phyloP scores from a whole-genome alignment of 805 yeast genomes.

The Pichia exigua region DNA sequence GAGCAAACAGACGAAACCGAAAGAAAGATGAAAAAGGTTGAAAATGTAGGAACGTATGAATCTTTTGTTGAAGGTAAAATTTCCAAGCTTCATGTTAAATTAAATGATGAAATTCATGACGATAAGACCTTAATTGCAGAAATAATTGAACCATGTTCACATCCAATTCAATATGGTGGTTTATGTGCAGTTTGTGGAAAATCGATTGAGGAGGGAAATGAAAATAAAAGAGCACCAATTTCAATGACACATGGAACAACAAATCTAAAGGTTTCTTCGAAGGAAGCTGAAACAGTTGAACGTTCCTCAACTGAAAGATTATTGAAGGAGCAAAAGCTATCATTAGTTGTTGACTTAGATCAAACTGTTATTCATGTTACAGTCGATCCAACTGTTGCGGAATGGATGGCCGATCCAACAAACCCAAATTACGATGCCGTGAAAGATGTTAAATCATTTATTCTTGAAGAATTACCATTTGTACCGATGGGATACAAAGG shows the following conservation, averaged over 20 bases:
- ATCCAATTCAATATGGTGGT: constrained; percentile 90
- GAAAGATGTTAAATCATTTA: constrained; percentile 71
- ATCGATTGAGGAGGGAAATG: constrained; percentile 63
- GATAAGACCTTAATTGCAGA: constrained; percentile 38
- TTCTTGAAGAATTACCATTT: constrained; percentile 67
- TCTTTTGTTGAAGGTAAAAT: constrained; percentile 74
- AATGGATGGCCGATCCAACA: constrained; percentile 82
- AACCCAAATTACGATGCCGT: constrained; percentile 83
- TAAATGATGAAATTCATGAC: constrained; percentile 56
- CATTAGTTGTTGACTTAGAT: constrained; percentile 91
- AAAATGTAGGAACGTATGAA: constrained; percentile 70
- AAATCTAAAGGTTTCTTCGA: constrained; percentile 72
- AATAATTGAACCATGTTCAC: constrained; percentile 79
- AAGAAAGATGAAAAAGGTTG: constrained; percentile 41
- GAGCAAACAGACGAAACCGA: constrained; percentile 33
- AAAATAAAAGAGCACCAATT: constrained; percentile 67
- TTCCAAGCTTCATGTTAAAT: constrained; percentile 38
- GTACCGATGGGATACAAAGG: constrained; percentile 53
- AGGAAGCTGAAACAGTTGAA: constrained; percentile 84
- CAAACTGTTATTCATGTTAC: constrained; percentile 98
- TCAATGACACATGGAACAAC: constrained; percentile 85
- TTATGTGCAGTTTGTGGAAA: constrained; percentile 90
- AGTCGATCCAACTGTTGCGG: constrained; percentile 94
- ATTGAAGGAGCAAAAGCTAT: constrained; percentile 56
- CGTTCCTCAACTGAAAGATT: constrained; percentile 54